These are phyloP conservation scores for Phaseolus lunatus DNA, from an alignment of 306 rosid species.

Conservation along the genomic window DNA sequence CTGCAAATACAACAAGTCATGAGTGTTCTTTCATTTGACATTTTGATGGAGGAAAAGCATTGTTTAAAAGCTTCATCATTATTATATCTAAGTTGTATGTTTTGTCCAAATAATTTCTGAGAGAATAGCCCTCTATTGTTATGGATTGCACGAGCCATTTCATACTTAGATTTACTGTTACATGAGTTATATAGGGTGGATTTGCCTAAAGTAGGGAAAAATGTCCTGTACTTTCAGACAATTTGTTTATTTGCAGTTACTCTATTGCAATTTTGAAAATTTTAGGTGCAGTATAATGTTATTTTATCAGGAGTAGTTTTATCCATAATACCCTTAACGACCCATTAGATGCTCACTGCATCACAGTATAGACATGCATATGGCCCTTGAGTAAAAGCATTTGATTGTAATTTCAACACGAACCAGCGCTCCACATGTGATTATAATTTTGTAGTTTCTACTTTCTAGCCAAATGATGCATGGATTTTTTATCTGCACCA, in stretches of 20 bases:
- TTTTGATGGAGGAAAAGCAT: neutral
- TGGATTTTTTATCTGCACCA: neutral
- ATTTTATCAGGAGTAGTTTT: too few species aligned
- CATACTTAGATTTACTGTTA: too few species aligned
- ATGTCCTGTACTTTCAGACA: too few species aligned
- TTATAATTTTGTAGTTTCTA: slow-evolving; percentile 1
- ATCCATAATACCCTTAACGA: too few species aligned
- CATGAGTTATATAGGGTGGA: too few species aligned
- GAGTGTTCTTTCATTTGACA: neutral
- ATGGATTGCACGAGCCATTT: neutral
- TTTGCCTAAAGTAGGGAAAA: too few species aligned
- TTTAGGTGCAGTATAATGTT: neutral
- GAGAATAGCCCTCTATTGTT: neutral
- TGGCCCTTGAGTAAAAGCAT: neutral
- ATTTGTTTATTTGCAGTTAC: neutral
- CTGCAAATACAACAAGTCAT: neutral
- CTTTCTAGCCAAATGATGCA: slow-evolving; percentile 20
- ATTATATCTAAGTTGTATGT: neutral
- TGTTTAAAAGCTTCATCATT: slow-evolving; percentile 5
- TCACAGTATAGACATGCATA: too few species aligned
- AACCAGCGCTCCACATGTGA: neutral
- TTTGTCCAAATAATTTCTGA: neutral
- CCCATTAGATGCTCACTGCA: neutral
- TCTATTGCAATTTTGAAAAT: neutral
- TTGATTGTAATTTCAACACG: neutral